Base-by-base conservation (phyloP, 2,329 filamentous ascomycete species). In the Dothistroma septosporum region DNA sequence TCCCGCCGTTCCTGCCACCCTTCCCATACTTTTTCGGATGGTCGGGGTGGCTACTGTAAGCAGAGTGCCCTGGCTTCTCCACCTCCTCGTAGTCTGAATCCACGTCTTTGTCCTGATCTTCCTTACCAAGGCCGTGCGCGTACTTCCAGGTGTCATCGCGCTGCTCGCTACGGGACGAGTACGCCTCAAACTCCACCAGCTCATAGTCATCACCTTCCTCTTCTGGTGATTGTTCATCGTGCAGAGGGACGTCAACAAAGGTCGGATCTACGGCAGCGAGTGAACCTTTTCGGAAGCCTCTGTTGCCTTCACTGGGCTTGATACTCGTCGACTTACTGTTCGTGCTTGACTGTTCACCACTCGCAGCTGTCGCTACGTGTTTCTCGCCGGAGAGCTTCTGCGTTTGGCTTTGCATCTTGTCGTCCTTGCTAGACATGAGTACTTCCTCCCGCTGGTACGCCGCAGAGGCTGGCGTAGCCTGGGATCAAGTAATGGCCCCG, bases 101-200 rank as follows among this genome's bases (percentile, higher is more conserved):
- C 21, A n/a, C 31, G 14, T 53, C n/a, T 31, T 21, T 35, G 28
- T 53, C n/a, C 16, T 22, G 31, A 12, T 24, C 24, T 16, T 55
- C 53, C 54, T 61, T 55, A 4, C 59, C 63, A 46, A 63, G 61
- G 52, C 31, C 53, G 32, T 64, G 52, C 11, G 58, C 57, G 46
- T 68, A 68, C 53, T 68, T 68, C 22, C 58, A 59, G 48, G 37
- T 48, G 14, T 65, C 63, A 47, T 68, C 66, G 14, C 61, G 49
- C 16, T 66, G 64, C 47, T 53, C 48, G 53, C 62, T 65, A 49
- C 59, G 57, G n/a, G 66, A 61, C 2, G 64, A 63, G 47, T 66
- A 56, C 16, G 52, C 52, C 46, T 60, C 62, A 48, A 65, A 63
- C 4, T 50, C 47, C 5, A 28, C 24, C 47, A 28, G 9, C 47